These are phyloP conservation scores for Boletus edulis DNA, from an alignment of 768 basidiomycete genomes.

Conservation along the genomic window DNA sequence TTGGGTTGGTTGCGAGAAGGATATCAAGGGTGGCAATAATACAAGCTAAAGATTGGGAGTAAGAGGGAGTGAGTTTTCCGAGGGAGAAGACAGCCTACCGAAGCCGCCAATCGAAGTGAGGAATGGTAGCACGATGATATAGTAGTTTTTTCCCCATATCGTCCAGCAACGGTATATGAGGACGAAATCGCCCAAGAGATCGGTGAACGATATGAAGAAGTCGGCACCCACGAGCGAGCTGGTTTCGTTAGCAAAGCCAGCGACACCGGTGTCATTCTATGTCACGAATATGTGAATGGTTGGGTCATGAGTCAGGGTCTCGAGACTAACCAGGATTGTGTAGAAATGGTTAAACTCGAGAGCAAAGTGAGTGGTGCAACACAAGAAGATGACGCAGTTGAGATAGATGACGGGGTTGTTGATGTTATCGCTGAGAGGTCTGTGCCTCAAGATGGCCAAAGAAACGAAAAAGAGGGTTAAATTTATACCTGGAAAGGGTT, in stretches of 20 bases:
- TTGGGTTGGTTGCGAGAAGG: conserved; percentile 27
- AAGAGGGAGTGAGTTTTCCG: background rate
- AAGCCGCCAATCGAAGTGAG: conserved; percentile 34
- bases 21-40: conserved; percentile 29
- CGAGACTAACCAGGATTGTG: conserved; percentile 29
- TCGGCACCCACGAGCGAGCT: conserved; percentile 31
- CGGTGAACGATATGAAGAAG: conserved; percentile 35
- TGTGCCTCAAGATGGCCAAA: conserved; percentile 21
- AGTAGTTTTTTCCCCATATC: conserved; percentile 36
- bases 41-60: conserved; percentile 23
- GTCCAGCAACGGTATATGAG: conserved; percentile 44
- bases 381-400: conserved; percentile 31
- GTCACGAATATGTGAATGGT: background rate
- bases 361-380: conserved; percentile 32
- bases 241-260: conserved; percentile 31
- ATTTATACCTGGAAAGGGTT: conserved; percentile 13
- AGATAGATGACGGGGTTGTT: conserved; percentile 27
- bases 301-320: background rate
- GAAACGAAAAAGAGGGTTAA: conserved; percentile 30
- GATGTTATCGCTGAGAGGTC: conserved; percentile 8
- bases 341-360: conserved; percentile 38
- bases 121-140: conserved; percentile 33
- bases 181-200: conserved; percentile 35
- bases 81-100: conserved; percentile 23
- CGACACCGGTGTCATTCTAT: conserved; percentile 29